These are phyloP conservation scores for Leccinum aurantiacum DNA, from an alignment of 768 basidiomycete genomes.

Conservation along the genomic window DNA sequence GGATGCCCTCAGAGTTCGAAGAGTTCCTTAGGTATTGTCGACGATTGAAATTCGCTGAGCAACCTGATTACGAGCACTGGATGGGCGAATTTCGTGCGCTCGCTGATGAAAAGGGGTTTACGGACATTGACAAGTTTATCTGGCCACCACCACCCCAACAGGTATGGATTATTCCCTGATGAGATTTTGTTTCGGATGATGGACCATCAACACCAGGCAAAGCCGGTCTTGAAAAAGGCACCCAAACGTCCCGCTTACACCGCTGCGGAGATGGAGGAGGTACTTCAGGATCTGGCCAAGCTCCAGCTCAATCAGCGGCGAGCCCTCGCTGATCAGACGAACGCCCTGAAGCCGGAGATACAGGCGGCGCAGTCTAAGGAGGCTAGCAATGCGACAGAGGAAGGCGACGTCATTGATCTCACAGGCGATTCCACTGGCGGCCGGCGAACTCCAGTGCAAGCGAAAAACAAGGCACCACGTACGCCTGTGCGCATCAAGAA, in stretches of 20 bases:
- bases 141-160: slow-evolving; percentile 63
- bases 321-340: slow-evolving; percentile 52
- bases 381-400: slow-evolving; percentile 22
- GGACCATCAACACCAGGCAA: slow-evolving; percentile 22
- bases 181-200: slow-evolving; percentile 1
- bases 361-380: slow-evolving; percentile 36
- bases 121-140: slow-evolving; percentile 57
- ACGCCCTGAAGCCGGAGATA: slow-evolving; percentile 33
- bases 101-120: slow-evolving; percentile 59
- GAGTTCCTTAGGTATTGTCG: slow-evolving; percentile 75
- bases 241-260: slow-evolving; percentile 26
- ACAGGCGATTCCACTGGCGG: slow-evolving; percentile 38
- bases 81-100: slow-evolving; percentile 61
- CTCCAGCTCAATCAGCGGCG: slow-evolving; percentile 54
- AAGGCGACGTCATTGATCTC: slow-evolving; percentile 46
- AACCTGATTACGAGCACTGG: slow-evolving; percentile 69
- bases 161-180: slow-evolving; percentile 21
- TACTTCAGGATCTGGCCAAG: slow-evolving; percentile 59
- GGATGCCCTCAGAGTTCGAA: slow-evolving; percentile 70
- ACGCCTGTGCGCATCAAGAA: slow-evolving; percentile 36
- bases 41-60: slow-evolving; percentile 63
- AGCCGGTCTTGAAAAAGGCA: slow-evolving; percentile 26
- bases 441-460: slow-evolving; percentile 23
- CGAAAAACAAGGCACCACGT: slow-evolving; percentile 27
- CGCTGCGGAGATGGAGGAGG: slow-evolving; percentile 49